These are phyloP conservation scores for Aspergillus tamarii DNA, from an alignment of 2,329 filamentous ascomycete species.

Conservation along the genomic window DNA sequence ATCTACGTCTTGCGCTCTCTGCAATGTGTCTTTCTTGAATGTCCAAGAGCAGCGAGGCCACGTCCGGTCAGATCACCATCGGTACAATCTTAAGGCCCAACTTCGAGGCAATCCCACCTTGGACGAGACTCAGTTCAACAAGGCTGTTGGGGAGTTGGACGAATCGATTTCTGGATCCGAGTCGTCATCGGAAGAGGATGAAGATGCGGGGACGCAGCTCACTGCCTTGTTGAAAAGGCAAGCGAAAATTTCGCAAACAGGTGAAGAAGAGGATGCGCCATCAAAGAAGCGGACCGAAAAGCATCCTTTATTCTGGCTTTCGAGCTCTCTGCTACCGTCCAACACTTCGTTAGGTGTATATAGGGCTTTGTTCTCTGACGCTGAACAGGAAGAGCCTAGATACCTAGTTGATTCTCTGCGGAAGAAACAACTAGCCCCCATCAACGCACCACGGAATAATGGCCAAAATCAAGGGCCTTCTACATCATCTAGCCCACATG, in stretches of 20 bases:
- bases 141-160: slow-evolving; percentile 79
- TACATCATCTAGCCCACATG: slow-evolving; percentile 68
- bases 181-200: slow-evolving; percentile 70
- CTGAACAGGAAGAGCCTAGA: slow-evolving; percentile 68
- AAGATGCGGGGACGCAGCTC: slow-evolving; percentile 59
- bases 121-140: slow-evolving; percentile 82
- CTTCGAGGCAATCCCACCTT: slow-evolving; percentile 73
- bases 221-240: slow-evolving; percentile 80
- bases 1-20: slow-evolving; percentile 80
- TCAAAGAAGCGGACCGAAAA: slow-evolving; percentile 63
- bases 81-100: slow-evolving; percentile 94
- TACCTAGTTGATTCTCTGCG: slow-evolving; percentile 69
- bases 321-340: slow-evolving; percentile 71
- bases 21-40: slow-evolving; percentile 69
- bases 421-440: slow-evolving; percentile 75
- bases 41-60: slow-evolving; percentile 83
- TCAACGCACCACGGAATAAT: slow-evolving; percentile 44
- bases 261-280: slow-evolving; percentile 52
- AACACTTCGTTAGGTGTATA: slow-evolving; percentile 87
- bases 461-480: slow-evolving; percentile 45
- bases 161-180: slow-evolving; percentile 86
- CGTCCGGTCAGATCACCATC: slow-evolving; percentile 85
- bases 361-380: slow-evolving; percentile 73
- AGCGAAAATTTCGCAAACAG: slow-evolving; percentile 65
- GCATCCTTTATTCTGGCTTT: slow-evolving; percentile 83